Percentiles rank a stretch among this genome's conserved stretches.
Conservation (phyloP, 805 yeast species). For the Sugiyamaella americana region DNA sequence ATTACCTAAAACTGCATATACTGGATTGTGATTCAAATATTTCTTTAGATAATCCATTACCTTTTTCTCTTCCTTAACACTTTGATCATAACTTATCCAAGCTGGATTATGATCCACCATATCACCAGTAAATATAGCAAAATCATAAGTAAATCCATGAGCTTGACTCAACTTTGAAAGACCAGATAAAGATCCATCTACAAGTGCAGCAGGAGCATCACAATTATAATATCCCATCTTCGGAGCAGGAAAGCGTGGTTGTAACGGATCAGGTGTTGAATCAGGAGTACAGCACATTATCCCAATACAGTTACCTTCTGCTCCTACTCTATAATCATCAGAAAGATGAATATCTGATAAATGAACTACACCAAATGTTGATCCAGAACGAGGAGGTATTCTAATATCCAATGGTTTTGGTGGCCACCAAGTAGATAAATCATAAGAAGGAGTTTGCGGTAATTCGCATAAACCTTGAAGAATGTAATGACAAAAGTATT, state of each 20-base stretch:
- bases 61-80: conserved; percentile 45
- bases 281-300: conserved; percentile 50
- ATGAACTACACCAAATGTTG: conserved; percentile 56
- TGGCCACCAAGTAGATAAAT: conserved; percentile 42
- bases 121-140: conserved; percentile 68
- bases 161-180: conserved; percentile 11
- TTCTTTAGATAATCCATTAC: conserved; percentile 45
- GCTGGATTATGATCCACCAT: conserved; percentile 59
- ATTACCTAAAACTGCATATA: conserved; percentile 60
- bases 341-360: conserved; percentile 61
- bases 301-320: conserved; percentile 38
- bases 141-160: conserved; percentile 35
- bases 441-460: conserved; percentile 48
- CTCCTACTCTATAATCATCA: conserved; percentile 42
- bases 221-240: conserved; percentile 59
- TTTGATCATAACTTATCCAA: conserved; percentile 41
- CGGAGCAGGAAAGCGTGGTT: conserved; percentile 40
- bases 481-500: conserved; percentile 54
- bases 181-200: conserved; percentile 49
- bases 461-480: conserved; percentile 44
- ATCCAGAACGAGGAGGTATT: conserved; percentile 21
- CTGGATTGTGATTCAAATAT: conserved; percentile 46
- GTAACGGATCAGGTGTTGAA: conserved; percentile 36
- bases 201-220: conserved; percentile 58
- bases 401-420: conserved; percentile 32